Evolutionary conservation across 306 rosid species (phyloP), one percentile per base, ranked within the genome.

Genomic region (Dalbergia cochinchinensis): DNA sequence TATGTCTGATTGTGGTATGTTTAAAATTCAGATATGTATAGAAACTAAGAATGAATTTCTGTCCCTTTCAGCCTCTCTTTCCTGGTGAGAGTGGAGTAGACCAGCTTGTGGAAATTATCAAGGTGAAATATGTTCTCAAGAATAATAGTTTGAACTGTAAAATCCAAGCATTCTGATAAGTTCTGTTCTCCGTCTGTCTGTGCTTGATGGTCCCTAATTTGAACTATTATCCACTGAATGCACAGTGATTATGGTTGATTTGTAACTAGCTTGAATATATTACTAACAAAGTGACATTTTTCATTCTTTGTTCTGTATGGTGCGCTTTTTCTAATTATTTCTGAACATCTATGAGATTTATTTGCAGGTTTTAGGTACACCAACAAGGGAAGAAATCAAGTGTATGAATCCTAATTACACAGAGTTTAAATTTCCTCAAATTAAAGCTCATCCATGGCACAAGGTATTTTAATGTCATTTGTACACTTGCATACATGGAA

Each of bases 391-490:
- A 88, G 98, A 94, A 86, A 94, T 94, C 78, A 94, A 89, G 79
- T 92, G 97, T 83, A 94, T 94, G 98, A 94, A 94, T 82, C 98
- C 98, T 67, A 92, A 94, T 82, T 94, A 92, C 86, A 92, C 94
- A 5, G 98, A 94, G 79, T 92, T 88, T 83, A 94, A 92, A 74
- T 94, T 94, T 81, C 97, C 97, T 55, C 98, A 94, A 86, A 90
- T 94, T 76, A 94, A 94, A 88, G 98, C 96, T 76, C 96, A 92
- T 72, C 98, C 98, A 37, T 92, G 97, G 98, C 98, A 94, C 78
- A 94, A 94, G 98, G 98, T 94, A 80, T 66, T 71, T 59, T 63
- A 8, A 34, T 75, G 37, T 78, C 54, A 53, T 59, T 44, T 60
- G 15, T 77, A 55, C 37, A 13, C 82, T 71, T 72, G 1, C 16